Percentiles rank a stretch among this genome's conserved stretches.
Evolutionary conservation across 352 stramenopile genomes (phyloP).

Genomic region (Phytophthora meadii): DNA sequence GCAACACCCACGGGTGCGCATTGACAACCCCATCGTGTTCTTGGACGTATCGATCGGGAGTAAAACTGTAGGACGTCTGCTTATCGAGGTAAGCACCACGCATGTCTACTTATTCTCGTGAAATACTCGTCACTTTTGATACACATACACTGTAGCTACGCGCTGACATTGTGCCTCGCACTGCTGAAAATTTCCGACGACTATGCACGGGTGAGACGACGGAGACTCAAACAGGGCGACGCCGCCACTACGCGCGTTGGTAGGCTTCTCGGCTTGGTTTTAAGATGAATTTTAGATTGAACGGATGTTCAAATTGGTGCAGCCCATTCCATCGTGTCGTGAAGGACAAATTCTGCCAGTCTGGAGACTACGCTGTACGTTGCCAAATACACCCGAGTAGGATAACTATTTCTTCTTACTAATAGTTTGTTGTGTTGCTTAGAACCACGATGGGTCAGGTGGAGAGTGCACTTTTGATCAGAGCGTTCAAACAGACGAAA

Average conservation of each 20-base stretch:
- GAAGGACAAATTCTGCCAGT: slow-evolving; percentile 90
- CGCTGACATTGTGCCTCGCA: slow-evolving; percentile 94
- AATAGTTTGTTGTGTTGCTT: slow-evolving; percentile 26
- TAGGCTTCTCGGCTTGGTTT: slow-evolving; percentile 15
- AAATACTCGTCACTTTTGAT: background rate
- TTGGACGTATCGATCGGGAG: slow-evolving; percentile 96
- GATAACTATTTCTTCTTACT: background rate
- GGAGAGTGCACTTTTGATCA: slow-evolving; percentile 88
- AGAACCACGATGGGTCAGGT: slow-evolving; percentile 81
- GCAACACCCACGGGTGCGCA: slow-evolving; percentile 16
- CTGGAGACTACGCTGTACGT: slow-evolving; percentile 91
- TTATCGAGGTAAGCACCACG: slow-evolving; percentile 81
- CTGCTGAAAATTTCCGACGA: slow-evolving; percentile 96
- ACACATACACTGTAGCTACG: slow-evolving; percentile 62
- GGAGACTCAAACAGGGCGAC: slow-evolving; percentile 59
- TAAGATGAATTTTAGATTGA: background rate
- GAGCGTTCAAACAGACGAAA: slow-evolving; percentile 24
- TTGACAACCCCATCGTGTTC: slow-evolving; percentile 92
- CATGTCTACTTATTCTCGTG: background rate
- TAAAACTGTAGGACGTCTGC: slow-evolving; percentile 83
- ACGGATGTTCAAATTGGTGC: background rate
- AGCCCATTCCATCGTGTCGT: slow-evolving; percentile 94
- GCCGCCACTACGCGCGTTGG: slow-evolving; percentile 60
- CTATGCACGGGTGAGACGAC: slow-evolving; percentile 95
- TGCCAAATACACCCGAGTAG: slow-evolving; percentile 26